Evolutionary conservation across 805 yeast genomes (phyloP).

Genomic region (Metschnikowia shivogae): DNA sequence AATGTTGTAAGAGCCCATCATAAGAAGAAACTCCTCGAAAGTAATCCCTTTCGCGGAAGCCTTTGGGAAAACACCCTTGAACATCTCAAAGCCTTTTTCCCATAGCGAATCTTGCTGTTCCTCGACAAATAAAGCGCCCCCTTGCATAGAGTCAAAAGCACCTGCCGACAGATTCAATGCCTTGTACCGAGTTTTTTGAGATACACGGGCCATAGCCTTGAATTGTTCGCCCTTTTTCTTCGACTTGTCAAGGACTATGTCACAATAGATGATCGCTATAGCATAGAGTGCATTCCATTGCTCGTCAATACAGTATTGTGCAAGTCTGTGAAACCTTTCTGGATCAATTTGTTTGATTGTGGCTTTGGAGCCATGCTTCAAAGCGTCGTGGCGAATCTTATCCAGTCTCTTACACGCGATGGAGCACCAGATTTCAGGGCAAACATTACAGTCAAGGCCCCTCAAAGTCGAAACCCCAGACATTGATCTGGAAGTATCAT

Average conservation of each 20-base stretch:
- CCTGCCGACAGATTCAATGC: conserved; percentile 55
- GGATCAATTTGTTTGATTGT: conserved; percentile 39
- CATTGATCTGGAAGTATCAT: conserved; percentile 21
- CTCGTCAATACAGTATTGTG: conserved; percentile 57
- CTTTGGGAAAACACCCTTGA: conserved; percentile 47
- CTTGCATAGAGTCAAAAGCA: conserved; percentile 48
- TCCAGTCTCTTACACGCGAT: conserved; percentile 54
- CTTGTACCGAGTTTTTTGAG: conserved; percentile 61
- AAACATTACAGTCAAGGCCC: conserved; percentile 63
- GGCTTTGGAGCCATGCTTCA: conserved; percentile 50
- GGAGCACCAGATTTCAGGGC: conserved; percentile 71
- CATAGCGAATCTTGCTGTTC: conserved; percentile 58
- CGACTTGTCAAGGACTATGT: conserved; percentile 38
- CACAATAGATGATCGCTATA: conserved; percentile 53
- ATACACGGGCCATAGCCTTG: conserved; percentile 60
- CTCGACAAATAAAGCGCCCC: conserved; percentile 50
- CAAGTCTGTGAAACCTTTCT: conserved; percentile 51
- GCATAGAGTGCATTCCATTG: conserved; percentile 70
- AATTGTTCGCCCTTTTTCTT: conserved; percentile 44
- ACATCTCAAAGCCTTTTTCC: conserved; percentile 51
- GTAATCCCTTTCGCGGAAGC: conserved; percentile 25
- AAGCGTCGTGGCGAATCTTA: conserved; percentile 44
- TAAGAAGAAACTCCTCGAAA: conserved; percentile 53
- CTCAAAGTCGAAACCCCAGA: conserved; percentile 30
- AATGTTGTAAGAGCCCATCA: conserved; percentile 70